Base-by-base conservation (phyloP, 768 basidiomycete species). In the Trametes villosa region DNA sequence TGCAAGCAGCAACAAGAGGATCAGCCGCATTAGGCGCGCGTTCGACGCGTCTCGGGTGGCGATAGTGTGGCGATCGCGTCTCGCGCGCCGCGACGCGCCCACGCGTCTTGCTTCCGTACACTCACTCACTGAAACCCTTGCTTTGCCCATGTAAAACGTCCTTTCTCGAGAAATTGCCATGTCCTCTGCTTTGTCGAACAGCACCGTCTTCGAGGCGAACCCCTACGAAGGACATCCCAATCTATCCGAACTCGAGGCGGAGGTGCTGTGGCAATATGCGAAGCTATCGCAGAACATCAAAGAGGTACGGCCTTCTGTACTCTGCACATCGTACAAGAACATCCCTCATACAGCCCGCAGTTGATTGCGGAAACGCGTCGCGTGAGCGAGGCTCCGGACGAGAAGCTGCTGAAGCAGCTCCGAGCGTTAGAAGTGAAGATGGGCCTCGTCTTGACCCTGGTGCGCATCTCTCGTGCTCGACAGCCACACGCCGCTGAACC, bases 191-290 rank as follows among this genome's bases (percentile, higher is more conserved):
- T 45, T 53, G 15, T 47, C 59, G 29, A 67, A 54, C 36, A 72
- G 70, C 67, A 79, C 82, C 53, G 77, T 87, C 49, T 82, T 86
- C 69, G 72, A 78, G 6, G 67, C 73, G 42, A 94, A 93, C 67
- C 92, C 92, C 9, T 94, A 94, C 68, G 83, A 86, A 53, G 81
- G 80, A 1, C 86, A 95, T 68, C 82, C 87, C 0, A 81, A 80
- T 63, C 76, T 96, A 24, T 83, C 88, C 1, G 68, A 80, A 3
- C 74, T 87, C 5, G 91, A 97, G 72, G 84, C 89, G 7, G 85
- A 92, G 36, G 86, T 94, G 0, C 83, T 97, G 36, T 94, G 92
- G 91, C 94, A 97, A 72, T 96, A 96, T 71, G 91, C 92, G 30
- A 93, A 93, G 67, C 80, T 96, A 18, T 86, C 89, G 0, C 84